These are phyloP conservation scores for Aurifilum marmelostoma DNA, from an alignment of 2,329 filamentous ascomycete genomes.

Conservation along the genomic window DNA sequence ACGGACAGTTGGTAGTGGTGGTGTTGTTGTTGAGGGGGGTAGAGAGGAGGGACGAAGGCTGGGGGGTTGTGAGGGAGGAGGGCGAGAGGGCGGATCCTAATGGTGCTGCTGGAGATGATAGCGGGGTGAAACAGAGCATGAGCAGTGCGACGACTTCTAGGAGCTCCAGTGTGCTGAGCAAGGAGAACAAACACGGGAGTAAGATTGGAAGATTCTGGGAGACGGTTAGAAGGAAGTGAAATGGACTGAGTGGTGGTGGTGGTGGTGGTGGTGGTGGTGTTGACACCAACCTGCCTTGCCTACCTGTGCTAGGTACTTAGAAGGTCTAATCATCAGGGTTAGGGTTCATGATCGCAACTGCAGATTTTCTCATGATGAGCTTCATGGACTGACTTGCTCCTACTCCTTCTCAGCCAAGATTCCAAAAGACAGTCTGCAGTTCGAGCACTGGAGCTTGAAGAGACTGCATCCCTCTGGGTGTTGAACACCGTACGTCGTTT, in stretches of 20 bases:
- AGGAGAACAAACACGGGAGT: conserved; percentile 14
- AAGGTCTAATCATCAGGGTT: background rate
- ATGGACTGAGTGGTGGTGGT: background rate
- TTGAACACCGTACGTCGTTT: background rate
- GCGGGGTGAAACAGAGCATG: background rate
- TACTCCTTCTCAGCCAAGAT: background rate
- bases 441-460: background rate
- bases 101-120: background rate
- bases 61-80: conserved; percentile 18
- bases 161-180: conserved; percentile 16
- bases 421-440: background rate
- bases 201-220: conserved; percentile 19
- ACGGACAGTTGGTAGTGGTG: conserved; percentile 12
- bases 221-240: conserved; percentile 8
- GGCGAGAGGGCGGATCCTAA: background rate
- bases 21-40: conserved; percentile 1
- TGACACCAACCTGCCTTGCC: no score
- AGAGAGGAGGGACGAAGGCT: conserved; percentile 5
- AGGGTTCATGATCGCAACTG: background rate
- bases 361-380: background rate
- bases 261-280: background rate
- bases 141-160: conserved; percentile 16
- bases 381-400: background rate
- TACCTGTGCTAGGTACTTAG: no score
- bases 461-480: no score